phyloP scores from a whole-genome alignment of 225 moss, liverwort and hornwort genomes.

The Polytrichum formosum region DNA sequence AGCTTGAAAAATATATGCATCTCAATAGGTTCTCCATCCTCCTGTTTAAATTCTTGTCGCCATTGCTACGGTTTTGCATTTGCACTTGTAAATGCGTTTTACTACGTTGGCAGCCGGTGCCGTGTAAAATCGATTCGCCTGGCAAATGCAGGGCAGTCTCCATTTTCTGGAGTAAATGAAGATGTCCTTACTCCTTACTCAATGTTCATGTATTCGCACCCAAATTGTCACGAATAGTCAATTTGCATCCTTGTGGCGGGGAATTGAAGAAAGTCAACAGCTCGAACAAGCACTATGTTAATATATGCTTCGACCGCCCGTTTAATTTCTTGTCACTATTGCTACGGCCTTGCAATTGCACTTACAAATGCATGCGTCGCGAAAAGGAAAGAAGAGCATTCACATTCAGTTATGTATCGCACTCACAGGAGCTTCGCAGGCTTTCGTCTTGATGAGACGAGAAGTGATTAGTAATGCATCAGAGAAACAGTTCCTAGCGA shows the following conservation, averaged over 20 bases:
- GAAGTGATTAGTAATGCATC: no score
- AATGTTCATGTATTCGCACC: neutral
- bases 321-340: slow-evolving; percentile 41
- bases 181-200: no score
- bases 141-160: neutral
- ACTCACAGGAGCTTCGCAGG: no score
- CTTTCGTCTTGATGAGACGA: no score
- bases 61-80: slow-evolving; percentile 21
- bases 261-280: neutral
- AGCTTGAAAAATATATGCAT: neutral
- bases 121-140: neutral
- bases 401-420: no score
- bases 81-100: slow-evolving; percentile 6
- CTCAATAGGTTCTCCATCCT: neutral
- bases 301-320: neutral
- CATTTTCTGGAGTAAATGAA: neutral
- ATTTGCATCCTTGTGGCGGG: neutral
- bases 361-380: no score
- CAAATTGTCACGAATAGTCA: neutral
- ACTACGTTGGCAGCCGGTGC: slow-evolving; percentile 19
- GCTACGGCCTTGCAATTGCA: slow-evolving; percentile 15
- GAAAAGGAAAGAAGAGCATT: no score
- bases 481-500: no score
- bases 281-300: neutral
- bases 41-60: slow-evolving; percentile 33